phyloP scores from a whole-genome alignment of 108 stramenopile genomes.

The Nitzschia sp. region DNA sequence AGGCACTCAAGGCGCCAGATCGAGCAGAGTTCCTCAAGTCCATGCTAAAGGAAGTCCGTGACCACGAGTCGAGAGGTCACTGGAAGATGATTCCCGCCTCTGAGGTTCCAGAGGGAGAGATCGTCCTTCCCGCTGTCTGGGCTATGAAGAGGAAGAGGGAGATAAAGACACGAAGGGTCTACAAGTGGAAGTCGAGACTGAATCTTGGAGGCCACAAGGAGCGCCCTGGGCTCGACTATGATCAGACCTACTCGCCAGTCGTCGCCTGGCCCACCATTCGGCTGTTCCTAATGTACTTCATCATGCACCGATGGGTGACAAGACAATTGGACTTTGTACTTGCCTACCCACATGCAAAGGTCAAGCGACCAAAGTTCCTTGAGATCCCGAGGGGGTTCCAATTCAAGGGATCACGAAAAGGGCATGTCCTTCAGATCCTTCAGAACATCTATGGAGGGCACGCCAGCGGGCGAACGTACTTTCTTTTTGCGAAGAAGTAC shows the following conservation, averaged over 20 bases:
- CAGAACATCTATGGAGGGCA: too few species aligned
- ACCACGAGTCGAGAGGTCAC: background rate
- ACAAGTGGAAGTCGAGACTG: slow-evolving; percentile 10
- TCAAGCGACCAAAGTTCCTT: background rate
- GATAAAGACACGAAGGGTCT: slow-evolving; percentile 30
- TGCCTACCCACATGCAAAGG: slow-evolving; percentile 21
- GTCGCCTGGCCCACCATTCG: too few species aligned
- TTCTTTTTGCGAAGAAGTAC: too few species aligned
- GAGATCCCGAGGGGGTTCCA: slow-evolving; percentile 5
- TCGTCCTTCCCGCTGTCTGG: slow-evolving; percentile 52
- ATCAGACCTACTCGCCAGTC: slow-evolving; percentile 49
- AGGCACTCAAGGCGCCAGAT: slow-evolving; percentile 34
- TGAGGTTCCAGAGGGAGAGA: slow-evolving; percentile 30
- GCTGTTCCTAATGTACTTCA: slow-evolving; percentile 25
- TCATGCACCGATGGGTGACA: slow-evolving; percentile 29
- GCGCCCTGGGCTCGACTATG: slow-evolving; percentile 19
- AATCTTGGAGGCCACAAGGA: slow-evolving; percentile 2
- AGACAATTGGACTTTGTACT: slow-evolving; percentile 52
- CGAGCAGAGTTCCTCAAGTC: slow-evolving; percentile 27
- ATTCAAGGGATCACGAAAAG: background rate
- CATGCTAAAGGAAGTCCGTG: too few species aligned
- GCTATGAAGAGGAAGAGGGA: slow-evolving; percentile 46
- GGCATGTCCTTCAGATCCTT: slow-evolving; percentile 24
- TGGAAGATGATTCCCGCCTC: slow-evolving; percentile 18
- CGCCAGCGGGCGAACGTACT: too few species aligned